Conservation (phyloP, 495 filamentous ascomycete species). For the Hypoxylon subgilvum region DNA sequence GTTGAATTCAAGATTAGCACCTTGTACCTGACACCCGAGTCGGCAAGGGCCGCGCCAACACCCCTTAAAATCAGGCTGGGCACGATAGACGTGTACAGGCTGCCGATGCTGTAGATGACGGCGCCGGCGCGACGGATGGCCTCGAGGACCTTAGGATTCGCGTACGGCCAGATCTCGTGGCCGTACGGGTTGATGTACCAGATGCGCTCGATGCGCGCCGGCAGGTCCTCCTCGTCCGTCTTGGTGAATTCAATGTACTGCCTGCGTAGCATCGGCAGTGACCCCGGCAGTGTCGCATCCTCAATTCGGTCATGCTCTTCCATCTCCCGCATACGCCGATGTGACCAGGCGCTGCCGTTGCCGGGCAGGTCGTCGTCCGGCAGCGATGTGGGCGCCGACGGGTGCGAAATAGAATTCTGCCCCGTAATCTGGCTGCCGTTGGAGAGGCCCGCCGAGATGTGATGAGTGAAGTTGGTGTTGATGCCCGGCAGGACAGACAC, state of each 20-base stretch:
- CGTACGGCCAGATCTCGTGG: slow-evolving; percentile 78
- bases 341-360: slow-evolving; percentile 42
- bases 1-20: slow-evolving; percentile 85
- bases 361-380: slow-evolving; percentile 44
- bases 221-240: slow-evolving; percentile 64
- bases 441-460: slow-evolving; percentile 82
- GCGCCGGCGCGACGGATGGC: slow-evolving; percentile 66
- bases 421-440: slow-evolving; percentile 84
- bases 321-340: slow-evolving; percentile 43
- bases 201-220: slow-evolving; percentile 76
- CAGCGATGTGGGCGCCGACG: slow-evolving; percentile 61
- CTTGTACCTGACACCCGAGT: slow-evolving; percentile 65
- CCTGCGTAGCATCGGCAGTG: slow-evolving; percentile 75
- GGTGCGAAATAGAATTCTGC: slow-evolving; percentile 92
- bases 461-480: slow-evolving; percentile 90
- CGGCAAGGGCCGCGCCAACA: slow-evolving; percentile 63
- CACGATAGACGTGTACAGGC: slow-evolving; percentile 79
- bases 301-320: slow-evolving; percentile 65
- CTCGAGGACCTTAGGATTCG: slow-evolving; percentile 78
- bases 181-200: slow-evolving; percentile 99
- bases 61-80: slow-evolving; percentile 73
- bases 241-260: slow-evolving; percentile 84
- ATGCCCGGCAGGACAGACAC: slow-evolving; percentile 86
- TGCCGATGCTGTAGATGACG: slow-evolving; percentile 89
- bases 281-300: slow-evolving; percentile 88